These are phyloP conservation scores for Spergularia marina DNA, from an alignment of 148 eudicot genomes.

Conservation along the genomic window DNA sequence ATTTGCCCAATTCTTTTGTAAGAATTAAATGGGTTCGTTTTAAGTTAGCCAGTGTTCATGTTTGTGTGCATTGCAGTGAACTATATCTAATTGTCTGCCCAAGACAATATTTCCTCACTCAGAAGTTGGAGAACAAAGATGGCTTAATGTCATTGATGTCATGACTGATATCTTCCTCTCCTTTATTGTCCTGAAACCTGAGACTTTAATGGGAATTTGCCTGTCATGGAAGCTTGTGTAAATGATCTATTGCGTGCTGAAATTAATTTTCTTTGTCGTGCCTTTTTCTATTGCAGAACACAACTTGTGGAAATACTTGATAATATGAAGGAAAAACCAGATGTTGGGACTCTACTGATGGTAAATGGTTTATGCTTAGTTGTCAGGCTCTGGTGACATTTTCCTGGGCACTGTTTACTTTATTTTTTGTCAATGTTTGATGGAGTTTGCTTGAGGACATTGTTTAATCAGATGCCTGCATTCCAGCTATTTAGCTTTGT, in stretches of 20 bases:
- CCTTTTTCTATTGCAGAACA: slow-evolving; percentile 46
- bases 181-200: slow-evolving; percentile 1
- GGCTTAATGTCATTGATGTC: background rate
- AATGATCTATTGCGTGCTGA: background rate
- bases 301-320: slow-evolving; percentile 82
- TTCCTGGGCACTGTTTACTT: background rate
- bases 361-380: slow-evolving; percentile 41
- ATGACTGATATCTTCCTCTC: background rate
- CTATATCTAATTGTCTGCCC: background rate
- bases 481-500: background rate
- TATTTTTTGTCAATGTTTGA: background rate
- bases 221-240: background rate
- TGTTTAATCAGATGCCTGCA: background rate
- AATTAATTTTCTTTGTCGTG: background rate
- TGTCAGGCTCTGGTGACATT: background rate
- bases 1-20: too few relatives aligned
- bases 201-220: background rate
- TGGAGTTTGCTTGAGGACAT: slow-evolving; percentile 17
- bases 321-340: slow-evolving; percentile 86
- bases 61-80: background rate
- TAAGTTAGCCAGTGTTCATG: background rate
- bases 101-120: background rate
- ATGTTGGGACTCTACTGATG: slow-evolving; percentile 74
- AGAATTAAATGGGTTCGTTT: too few relatives aligned
- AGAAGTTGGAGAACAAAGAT: background rate